These are phyloP conservation scores for Dillenia turbinata DNA, from an alignment of 164 flowering plant species.

Conservation along the genomic window DNA sequence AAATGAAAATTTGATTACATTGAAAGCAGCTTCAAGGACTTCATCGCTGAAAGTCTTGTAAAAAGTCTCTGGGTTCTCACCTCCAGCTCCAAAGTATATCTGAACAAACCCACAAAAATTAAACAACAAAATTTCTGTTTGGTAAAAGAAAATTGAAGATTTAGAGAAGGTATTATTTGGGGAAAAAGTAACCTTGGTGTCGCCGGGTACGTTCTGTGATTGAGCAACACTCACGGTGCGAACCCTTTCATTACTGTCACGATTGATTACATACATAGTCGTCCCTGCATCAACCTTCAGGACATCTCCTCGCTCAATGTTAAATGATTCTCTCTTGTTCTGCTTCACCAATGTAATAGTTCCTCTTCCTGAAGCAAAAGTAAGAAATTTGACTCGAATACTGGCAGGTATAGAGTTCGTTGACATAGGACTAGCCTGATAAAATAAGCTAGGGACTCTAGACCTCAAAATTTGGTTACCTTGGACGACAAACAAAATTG, in stretches of 20 bases:
- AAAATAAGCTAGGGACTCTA: no score
- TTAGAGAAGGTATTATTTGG: neutral
- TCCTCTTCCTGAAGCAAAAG: constrained; percentile 13
- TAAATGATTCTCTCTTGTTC: constrained; percentile 11
- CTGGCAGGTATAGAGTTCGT: neutral
- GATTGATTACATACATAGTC: neutral
- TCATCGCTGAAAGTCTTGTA: constrained; percentile 53
- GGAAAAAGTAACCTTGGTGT: constrained; percentile 6
- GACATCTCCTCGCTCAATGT: constrained; percentile 18
- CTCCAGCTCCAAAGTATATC: constrained; percentile 49
- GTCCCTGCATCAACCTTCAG: constrained; percentile 16
- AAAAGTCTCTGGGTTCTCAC: constrained; percentile 49
- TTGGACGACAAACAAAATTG: no score
- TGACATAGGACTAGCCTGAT: neutral
- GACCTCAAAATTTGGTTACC: no score
- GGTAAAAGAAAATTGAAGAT: neutral
- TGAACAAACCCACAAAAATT: constrained; percentile 7
- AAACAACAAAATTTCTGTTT: neutral
- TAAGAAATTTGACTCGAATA: neutral
- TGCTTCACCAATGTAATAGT: constrained; percentile 3
- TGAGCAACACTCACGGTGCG: constrained; percentile 7
- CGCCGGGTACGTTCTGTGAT: constrained; percentile 13
- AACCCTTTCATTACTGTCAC: constrained; percentile 16
- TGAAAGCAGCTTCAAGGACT: constrained; percentile 56
- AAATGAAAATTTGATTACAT: constrained; percentile 26